A percentile compares a stretch with the other conserved stretches of the same genome.
phyloP scores from a whole-genome alignment of 495 filamentous ascomycete species.

The Podospora comata region DNA sequence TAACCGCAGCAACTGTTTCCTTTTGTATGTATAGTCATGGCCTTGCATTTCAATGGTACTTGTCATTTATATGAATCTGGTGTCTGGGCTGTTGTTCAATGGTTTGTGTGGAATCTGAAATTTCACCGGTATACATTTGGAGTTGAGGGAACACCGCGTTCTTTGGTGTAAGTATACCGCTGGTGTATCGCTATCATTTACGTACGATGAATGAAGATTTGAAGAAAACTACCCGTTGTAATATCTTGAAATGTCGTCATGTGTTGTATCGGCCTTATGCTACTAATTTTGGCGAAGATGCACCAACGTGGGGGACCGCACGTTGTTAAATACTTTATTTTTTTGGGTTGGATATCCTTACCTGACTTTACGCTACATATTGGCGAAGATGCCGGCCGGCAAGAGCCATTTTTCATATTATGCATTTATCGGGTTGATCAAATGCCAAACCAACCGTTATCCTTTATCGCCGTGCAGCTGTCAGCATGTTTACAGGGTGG shows the following conservation, averaged over 20 bases:
- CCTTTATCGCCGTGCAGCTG: background rate
- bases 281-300: no score
- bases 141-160: background rate
- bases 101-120: background rate
- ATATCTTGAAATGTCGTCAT: background rate
- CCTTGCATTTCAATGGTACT: conserved; percentile 33
- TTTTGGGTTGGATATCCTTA: no score
- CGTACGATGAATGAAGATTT: background rate
- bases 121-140: background rate
- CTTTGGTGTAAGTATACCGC: background rate
- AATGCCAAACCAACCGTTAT: background rate
- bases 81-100: background rate
- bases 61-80: background rate
- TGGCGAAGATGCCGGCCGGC: background rate
- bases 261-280: no score
- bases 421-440: background rate
- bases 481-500: background rate
- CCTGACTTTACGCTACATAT: no score
- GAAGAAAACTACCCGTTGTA: background rate
- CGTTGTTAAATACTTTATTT: no score
- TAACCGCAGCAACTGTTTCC: conserved; percentile 31
- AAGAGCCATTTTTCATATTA: background rate
- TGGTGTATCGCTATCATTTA: background rate
- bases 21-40: conserved; percentile 39
- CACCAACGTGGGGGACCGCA: no score